These are phyloP conservation scores for Lichtheimia ornata DNA, from an alignment of 371 early-diverging fungal species.

Conservation along the genomic window DNA sequence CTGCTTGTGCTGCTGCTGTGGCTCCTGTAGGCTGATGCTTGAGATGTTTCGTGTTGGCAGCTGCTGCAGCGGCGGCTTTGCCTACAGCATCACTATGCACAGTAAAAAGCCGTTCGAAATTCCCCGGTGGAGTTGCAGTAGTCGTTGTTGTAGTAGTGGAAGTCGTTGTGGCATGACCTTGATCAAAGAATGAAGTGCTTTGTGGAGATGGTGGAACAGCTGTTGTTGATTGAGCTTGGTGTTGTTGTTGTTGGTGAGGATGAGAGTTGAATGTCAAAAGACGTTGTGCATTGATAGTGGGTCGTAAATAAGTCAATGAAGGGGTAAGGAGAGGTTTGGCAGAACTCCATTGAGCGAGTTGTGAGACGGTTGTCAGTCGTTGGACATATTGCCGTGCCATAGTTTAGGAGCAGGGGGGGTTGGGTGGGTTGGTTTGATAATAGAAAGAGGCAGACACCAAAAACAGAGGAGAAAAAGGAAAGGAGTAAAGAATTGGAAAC, in stretches of 20 bases:
- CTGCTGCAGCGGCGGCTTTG: neutral
- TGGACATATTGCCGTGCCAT: conserved; percentile 28
- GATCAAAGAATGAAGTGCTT: conserved; percentile 3
- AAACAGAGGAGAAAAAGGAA: too few relatives aligned
- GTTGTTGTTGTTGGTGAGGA: conserved; percentile 17
- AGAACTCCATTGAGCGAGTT: conserved; percentile 13
- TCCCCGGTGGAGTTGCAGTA: neutral
- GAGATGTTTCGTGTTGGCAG: neutral
- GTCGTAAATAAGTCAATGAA: conserved; percentile 17
- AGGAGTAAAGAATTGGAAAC: too few relatives aligned
- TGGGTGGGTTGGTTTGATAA: neutral
- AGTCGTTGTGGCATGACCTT: neutral
- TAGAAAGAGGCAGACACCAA: too few relatives aligned
- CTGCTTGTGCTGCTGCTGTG: neutral
- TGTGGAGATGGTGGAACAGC: neutral
- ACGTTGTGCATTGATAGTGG: conserved; percentile 18
- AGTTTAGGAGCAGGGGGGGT: conserved; percentile 4
- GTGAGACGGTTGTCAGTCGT: conserved; percentile 21
- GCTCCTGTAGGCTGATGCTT: neutral
- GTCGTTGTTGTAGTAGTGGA: neutral
- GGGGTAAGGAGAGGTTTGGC: conserved; percentile 18
- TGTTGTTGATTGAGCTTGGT: neutral
- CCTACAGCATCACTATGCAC: neutral
- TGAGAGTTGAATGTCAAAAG: conserved; percentile 13
- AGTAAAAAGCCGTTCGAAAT: neutral